These are phyloP conservation scores for sunflower (Helianthus annuus) DNA, from an alignment of 129 eudicot species.

Conservation along the genomic window DNA sequence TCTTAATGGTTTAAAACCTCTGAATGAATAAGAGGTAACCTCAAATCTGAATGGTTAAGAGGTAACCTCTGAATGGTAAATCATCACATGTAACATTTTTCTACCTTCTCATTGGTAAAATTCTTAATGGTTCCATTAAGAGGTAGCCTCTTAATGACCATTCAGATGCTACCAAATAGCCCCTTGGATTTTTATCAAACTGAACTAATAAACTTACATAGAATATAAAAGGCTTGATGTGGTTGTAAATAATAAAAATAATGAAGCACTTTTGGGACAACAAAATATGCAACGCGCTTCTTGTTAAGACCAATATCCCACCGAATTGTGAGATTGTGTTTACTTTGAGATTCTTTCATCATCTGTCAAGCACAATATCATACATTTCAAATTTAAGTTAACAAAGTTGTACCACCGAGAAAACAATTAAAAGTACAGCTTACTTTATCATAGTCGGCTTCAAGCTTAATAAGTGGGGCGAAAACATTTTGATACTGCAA, in stretches of 20 bases:
- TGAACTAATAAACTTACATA: not conserved
- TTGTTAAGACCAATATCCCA: slow-evolving; percentile 97
- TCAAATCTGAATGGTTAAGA: too few relatives aligned
- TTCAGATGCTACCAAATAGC: too few relatives aligned
- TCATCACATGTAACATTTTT: too few relatives aligned
- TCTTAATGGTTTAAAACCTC: too few relatives aligned
- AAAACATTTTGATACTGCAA: slow-evolving; percentile 92
- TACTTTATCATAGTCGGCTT: slow-evolving; percentile 97
- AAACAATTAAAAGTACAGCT: slow-evolving; percentile 7
- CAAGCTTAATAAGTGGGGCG: slow-evolving; percentile 93
- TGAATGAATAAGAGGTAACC: too few relatives aligned
- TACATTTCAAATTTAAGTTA: not conserved
- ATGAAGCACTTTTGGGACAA: slow-evolving; percentile 72
- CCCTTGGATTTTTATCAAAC: not conserved
- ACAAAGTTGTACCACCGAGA: not conserved
- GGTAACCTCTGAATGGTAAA: too few relatives aligned
- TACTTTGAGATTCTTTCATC: slow-evolving; percentile 99
- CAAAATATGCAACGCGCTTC: slow-evolving; percentile 95
- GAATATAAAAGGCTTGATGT: not conserved
- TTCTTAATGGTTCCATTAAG: too few relatives aligned
- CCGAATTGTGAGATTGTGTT: slow-evolving; percentile 79
- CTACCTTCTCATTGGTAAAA: too few relatives aligned
- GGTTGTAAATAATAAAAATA: not conserved
- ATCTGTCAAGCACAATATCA: slow-evolving; percentile 39
- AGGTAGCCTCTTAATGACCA: too few relatives aligned